These are phyloP conservation scores for Begonia loranthoides DNA, from an alignment of 306 rosid species.

Conservation along the genomic window DNA sequence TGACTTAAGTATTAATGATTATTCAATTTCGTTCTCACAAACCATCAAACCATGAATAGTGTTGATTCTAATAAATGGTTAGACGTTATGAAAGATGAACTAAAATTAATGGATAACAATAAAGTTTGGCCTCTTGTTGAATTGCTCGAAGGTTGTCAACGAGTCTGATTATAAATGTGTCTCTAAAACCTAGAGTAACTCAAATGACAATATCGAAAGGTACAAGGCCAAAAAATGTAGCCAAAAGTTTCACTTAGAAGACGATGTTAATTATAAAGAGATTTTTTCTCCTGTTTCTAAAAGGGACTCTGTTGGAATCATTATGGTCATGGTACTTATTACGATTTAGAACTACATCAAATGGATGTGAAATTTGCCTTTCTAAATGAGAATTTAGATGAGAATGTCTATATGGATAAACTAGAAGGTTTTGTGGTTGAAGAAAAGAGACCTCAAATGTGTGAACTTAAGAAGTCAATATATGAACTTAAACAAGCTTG, in stretches of 20 bases:
- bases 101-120: not conserved
- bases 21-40: too few relatives aligned
- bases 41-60: too few relatives aligned
- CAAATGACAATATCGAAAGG: not conserved
- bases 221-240: not conserved
- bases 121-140: not conserved
- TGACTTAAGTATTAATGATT: too few relatives aligned
- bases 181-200: not conserved
- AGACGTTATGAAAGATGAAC: slow-evolving; percentile 1
- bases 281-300: not conserved
- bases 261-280: not conserved
- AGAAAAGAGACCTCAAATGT: not conserved
- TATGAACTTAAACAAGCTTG: slow-evolving; percentile 4
- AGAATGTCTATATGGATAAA: not conserved
- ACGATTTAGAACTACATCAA: slow-evolving; percentile 1
- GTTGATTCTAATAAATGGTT: not conserved
- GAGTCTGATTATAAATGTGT: not conserved
- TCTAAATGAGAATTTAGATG: not conserved
- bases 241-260: not conserved
- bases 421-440: not conserved
- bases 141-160: not conserved
- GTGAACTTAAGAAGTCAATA: slow-evolving; percentile 4
- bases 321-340: not conserved
- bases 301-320: not conserved
- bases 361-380: not conserved